These are phyloP conservation scores for Nannizzia gypsea DNA, from an alignment of 2,329 filamentous ascomycete species.

Conservation along the genomic window DNA sequence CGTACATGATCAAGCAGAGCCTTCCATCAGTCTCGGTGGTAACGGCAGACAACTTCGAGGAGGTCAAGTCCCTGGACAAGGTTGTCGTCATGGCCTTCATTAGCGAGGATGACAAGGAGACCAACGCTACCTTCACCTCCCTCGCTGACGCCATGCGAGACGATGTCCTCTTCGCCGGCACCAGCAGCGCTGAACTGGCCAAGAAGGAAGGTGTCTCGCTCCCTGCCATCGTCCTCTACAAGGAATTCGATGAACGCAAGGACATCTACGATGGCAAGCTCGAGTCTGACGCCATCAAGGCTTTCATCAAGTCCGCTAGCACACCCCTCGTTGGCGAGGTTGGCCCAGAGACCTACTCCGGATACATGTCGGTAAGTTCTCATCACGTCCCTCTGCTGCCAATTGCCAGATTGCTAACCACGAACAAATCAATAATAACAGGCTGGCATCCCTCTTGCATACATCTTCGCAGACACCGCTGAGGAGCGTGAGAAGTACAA, in stretches of 20 bases:
- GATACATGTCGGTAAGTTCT: conserved; percentile 67
- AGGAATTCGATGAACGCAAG: conserved; percentile 96
- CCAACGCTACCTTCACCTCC: conserved; percentile 69
- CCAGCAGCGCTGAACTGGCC: conserved; percentile 70
- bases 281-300: conserved; percentile 63
- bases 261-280: conserved; percentile 70
- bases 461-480: conserved; percentile 87
- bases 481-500: conserved; percentile 78
- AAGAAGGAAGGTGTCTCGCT: conserved; percentile 81
- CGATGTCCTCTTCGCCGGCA: conserved; percentile 81
- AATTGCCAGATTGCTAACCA: neutral
- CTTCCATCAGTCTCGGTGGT: conserved; percentile 82
- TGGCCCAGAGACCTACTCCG: conserved; percentile 88
- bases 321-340: conserved; percentile 91
- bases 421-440: conserved; percentile 21
- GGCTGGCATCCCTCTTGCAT: conserved; percentile 83
- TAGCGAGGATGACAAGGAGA: conserved; percentile 64
- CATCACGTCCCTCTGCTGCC: neutral
- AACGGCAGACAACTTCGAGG: conserved; percentile 69
- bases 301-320: conserved; percentile 72
- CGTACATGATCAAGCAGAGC: conserved; percentile 97
- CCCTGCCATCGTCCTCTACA: conserved; percentile 87
- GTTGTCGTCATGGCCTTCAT: conserved; percentile 89
- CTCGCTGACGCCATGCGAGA: conserved; percentile 70
- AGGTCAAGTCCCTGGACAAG: conserved; percentile 97